Evolutionary conservation across 345 rosid genomes (phyloP), one percentile per base, ranked within the genome.

Genomic region (Acer negundo): DNA sequence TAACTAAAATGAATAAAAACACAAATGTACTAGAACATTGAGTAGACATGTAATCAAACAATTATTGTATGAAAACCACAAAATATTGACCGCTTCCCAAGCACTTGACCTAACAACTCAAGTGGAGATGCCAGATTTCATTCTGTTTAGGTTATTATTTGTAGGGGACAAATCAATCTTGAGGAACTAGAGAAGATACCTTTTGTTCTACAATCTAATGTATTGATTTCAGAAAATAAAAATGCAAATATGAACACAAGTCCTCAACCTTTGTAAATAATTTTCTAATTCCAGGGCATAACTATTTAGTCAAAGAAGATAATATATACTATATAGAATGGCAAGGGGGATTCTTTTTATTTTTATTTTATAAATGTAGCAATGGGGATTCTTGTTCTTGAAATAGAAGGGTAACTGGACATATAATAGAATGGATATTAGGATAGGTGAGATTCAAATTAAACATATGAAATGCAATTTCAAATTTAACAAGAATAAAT

Each of bases 131-230:
- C 59, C 70, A 51, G 24, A 49, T 64, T 75, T 49, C 40, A 62
- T 31, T 61, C 20, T 72, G 31, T 62, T 38, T 28, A 59, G 75
- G 47, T 20, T 72, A 38, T n/a, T 38, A 40, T 38, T 12, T 73
- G 16, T 3, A 13, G 17, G 1, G 74, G 19, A 13, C 38, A 58
- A 40, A 20, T 38, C 35, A 73, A 42, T 5, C 9, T 3, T 38
- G 9, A 73, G 15, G 2, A 73, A 42, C n/a, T 12, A 35, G 38
- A 19, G 38, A 12, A 61, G 74, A 28, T 19, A 15, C 31, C 62
- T 70, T 15, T 70, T 17, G 28, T 53, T 55, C 35, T 46, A 55
- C 16, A 26, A 24, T 55, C 22, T 44, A 55, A 17, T 8, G 11
- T 31, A 31, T 24, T n/a, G 12, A 69, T 15, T 22, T 9, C 23